Percentiles rank a stretch among this genome's conserved stretches.
Evolutionary conservation across 2,329 filamentous ascomycete genomes (phyloP).

Genomic region (Fusarium clavum): DNA sequence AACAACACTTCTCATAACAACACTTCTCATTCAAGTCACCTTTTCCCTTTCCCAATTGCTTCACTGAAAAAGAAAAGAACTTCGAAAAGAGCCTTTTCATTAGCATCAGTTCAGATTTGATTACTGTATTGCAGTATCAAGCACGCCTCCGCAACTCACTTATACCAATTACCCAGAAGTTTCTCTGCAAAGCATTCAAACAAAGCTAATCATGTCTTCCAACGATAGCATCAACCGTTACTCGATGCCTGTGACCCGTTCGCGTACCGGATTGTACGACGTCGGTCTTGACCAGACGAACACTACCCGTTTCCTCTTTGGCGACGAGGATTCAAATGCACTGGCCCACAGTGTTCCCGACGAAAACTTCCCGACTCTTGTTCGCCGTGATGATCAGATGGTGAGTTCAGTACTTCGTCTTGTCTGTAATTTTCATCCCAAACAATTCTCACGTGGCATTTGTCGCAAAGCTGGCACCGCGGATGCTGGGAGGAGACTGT

Average conservation of each 20-base stretch:
- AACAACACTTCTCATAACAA: constrained; percentile 3
- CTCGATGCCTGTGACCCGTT: constrained; percentile 88
- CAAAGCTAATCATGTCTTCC: constrained; percentile 38
- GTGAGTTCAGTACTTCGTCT: constrained; percentile 56
- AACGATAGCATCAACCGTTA: constrained; percentile 81
- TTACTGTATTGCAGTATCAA: background rate
- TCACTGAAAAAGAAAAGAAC: background rate
- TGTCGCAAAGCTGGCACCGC: background rate
- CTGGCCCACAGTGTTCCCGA: constrained; percentile 67
- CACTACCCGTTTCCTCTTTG: constrained; percentile 86
- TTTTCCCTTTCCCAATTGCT: background rate
- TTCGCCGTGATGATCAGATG: constrained; percentile 71
- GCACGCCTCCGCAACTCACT: constrained; percentile 2
- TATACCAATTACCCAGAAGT: background rate
- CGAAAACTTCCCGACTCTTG: constrained; percentile 88
- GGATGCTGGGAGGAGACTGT: constrained; percentile 10
- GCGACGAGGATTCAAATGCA: constrained; percentile 76
- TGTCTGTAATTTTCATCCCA: background rate
- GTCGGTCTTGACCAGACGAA: constrained; percentile 84
- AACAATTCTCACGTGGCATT: background rate
- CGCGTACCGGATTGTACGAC: constrained; percentile 74
- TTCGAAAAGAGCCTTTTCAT: background rate
- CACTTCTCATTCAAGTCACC: background rate
- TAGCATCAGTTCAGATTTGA: background rate
- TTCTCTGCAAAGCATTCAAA: background rate